Conservation (phyloP, 2,329 filamentous ascomycete genomes). For the Fusarium vanettenii region DNA sequence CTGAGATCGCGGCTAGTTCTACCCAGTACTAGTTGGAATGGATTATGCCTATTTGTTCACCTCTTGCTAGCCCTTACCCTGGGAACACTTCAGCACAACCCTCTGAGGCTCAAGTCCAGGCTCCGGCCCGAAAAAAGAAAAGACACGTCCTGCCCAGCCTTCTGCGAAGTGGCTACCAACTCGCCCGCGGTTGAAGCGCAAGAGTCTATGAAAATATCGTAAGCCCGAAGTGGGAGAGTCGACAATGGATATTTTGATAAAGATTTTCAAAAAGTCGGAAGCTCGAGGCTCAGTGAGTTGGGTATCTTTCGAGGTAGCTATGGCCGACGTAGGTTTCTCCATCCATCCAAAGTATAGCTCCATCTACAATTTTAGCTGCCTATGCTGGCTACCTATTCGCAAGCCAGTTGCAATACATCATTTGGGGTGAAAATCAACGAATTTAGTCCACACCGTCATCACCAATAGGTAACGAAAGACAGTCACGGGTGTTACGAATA, state of each 20-base stretch:
- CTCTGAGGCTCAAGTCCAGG: too few relatives aligned
- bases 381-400: too few relatives aligned
- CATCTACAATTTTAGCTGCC: too few relatives aligned
- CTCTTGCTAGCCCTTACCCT: too few relatives aligned
- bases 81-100: too few relatives aligned
- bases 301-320: slow-evolving; percentile 54
- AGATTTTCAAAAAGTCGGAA: slow-evolving; percentile 47
- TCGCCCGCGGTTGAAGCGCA: not conserved
- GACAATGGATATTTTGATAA: slow-evolving; percentile 53
- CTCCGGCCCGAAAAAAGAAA: slow-evolving; percentile 50
- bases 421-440: not conserved
- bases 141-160: slow-evolving; percentile 46
- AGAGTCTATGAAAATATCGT: not conserved
- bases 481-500: not conserved
- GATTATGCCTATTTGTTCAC: too few relatives aligned
- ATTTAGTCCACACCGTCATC: not conserved
- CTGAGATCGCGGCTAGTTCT: too few relatives aligned
- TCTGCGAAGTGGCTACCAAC: too few relatives aligned
- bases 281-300: slow-evolving; percentile 49
- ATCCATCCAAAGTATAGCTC: slow-evolving; percentile 55
- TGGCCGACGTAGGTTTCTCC: slow-evolving; percentile 54
- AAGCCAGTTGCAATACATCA: slow-evolving; percentile 42
- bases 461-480: not conserved
- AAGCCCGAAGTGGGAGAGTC: slow-evolving; percentile 52
- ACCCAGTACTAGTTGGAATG: too few relatives aligned